A percentile compares a stretch with the other conserved stretches of the same genome.
Conservation (phyloP, 305 asterid species). For the Fraxinus nigra region DNA sequence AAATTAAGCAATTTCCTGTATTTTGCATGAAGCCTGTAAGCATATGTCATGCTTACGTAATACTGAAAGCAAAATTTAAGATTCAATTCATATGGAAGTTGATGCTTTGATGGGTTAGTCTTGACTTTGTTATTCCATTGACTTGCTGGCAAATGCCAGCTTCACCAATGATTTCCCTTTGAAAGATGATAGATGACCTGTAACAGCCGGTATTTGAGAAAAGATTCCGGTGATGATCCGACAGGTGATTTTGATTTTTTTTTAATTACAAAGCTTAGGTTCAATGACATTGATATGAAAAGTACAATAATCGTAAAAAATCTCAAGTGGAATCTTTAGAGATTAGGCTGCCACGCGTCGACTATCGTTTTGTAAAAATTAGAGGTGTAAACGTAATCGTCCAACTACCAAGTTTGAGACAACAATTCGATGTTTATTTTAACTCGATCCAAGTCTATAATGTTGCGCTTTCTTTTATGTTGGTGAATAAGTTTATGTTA, state of each 20-base stretch:
- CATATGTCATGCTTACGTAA: neutral
- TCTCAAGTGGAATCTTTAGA: neutral
- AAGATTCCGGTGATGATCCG: neutral
- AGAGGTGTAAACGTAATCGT: neutral
- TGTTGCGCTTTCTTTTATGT: neutral
- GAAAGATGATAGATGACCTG: neutral
- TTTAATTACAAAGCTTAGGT: neutral
- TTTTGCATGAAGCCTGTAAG: neutral
- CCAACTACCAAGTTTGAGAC: neutral
- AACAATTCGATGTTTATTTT: neutral
- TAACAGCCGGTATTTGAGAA: neutral
- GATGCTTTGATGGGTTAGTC: neutral
- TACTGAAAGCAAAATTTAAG: slow-evolving; percentile 15
- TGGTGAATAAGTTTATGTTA: neutral
- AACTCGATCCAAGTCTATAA: neutral
- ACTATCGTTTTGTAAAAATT: neutral
- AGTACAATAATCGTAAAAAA: neutral
- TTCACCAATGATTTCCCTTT: neutral
- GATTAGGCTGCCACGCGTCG: neutral
- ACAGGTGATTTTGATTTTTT: neutral
- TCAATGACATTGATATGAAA: neutral
- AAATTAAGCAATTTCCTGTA: neutral
- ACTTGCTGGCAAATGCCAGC: slow-evolving; percentile 5
- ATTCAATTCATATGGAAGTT: neutral
- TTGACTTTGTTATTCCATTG: slow-evolving; percentile 1